A percentile compares a stretch with the other conserved stretches of the same genome.
Evolutionary conservation across 2,329 filamentous ascomycete species (phyloP).

Genomic region (Trichoderma simmonsii): DNA sequence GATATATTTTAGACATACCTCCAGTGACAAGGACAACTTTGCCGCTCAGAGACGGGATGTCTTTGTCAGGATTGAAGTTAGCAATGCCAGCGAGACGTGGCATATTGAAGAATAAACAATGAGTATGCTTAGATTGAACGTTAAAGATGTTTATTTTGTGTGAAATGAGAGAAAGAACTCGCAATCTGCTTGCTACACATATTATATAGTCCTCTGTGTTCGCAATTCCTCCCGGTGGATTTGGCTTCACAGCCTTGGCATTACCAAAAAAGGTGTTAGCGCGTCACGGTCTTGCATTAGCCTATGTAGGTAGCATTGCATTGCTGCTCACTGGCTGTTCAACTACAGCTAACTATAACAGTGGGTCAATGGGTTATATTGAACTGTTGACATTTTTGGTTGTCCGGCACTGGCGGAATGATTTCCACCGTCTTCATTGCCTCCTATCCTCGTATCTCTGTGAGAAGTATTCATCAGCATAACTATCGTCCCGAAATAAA

Average conservation of each 20-base stretch:
- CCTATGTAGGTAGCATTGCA: too few species aligned
- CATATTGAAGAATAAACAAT: not conserved
- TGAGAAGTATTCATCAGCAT: not conserved
- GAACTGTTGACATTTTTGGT: not conserved
- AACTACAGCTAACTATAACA: not conserved
- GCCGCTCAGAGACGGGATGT: not conserved
- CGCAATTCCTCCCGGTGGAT: not conserved
- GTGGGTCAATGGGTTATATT: not conserved
- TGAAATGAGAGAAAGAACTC: not conserved
- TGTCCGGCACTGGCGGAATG: not conserved
- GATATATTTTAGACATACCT: not conserved
- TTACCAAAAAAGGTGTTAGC: not conserved
- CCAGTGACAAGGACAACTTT: constrained; percentile 4
- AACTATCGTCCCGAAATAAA: not conserved
- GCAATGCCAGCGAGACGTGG: not conserved
- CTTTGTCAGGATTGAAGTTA: not conserved
- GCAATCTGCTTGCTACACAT: not conserved
- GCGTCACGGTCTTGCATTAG: constrained; percentile 6
- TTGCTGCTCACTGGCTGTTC: not conserved
- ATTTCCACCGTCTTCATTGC: not conserved
- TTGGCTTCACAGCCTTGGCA: not conserved
- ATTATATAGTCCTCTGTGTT: not conserved
- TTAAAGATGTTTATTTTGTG: not conserved
- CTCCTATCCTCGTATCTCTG: not conserved
- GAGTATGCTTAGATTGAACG: not conserved